Evolutionary conservation across 179 eudicot species (phyloP).

Genomic region (Gypsophila paniculata): DNA sequence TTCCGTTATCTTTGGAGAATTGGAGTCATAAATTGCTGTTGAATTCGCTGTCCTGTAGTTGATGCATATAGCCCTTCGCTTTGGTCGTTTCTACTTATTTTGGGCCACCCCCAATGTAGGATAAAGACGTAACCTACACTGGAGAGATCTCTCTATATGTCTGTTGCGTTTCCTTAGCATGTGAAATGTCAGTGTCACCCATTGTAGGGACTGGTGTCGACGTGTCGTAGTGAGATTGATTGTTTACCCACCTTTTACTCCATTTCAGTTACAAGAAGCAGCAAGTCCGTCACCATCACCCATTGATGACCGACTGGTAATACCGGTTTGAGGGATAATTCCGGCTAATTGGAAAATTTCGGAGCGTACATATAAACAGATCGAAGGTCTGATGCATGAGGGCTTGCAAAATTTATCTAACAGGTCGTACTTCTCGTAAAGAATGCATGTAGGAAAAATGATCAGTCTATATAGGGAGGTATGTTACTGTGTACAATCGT

Average conservation of each 20-base stretch:
- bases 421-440: slow-evolving; percentile 5
- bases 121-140: not conserved
- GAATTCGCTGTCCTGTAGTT: not conserved
- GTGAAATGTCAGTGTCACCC: not conserved
- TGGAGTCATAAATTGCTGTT: not conserved
- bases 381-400: not conserved
- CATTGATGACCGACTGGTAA: not conserved
- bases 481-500: not conserved
- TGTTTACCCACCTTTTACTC: not conserved
- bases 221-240: not conserved
- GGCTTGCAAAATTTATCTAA: slow-evolving; percentile 4
- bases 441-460: not conserved
- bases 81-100: not conserved
- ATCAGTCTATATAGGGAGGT: not conserved
- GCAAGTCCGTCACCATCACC: slow-evolving; percentile 14
- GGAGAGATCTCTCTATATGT: not conserved
- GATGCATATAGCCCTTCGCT: not conserved
- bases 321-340: not conserved
- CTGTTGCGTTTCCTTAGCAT: not conserved
- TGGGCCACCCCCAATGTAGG: not conserved
- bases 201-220: not conserved
- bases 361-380: not conserved
- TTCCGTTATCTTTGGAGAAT: not conserved
- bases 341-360: not conserved
- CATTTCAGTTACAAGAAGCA: slow-evolving; percentile 20